phyloP scores from a whole-genome alignment of 2,329 filamentous ascomycete genomes.

The Fusarium armeniacum region DNA sequence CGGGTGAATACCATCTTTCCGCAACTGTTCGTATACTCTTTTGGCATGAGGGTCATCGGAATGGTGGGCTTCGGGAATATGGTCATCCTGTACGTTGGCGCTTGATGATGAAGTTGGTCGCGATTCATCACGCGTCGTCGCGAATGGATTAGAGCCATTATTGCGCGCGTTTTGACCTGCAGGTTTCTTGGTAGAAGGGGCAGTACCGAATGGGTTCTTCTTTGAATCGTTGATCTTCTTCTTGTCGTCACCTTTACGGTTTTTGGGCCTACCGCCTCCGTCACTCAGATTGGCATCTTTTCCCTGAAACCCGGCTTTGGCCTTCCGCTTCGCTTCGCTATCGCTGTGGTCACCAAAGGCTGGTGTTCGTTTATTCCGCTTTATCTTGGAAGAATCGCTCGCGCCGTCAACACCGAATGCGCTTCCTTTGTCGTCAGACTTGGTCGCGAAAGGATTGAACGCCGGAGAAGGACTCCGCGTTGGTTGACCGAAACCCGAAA shows the following conservation, averaged over 20 bases:
- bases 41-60: conserved; percentile 60
- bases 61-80: conserved; percentile 40
- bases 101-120: conserved; percentile 49
- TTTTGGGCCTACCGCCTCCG: conserved; percentile 43
- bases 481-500: conserved; percentile 56
- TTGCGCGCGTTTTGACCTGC: conserved; percentile 31
- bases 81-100: conserved; percentile 41
- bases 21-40: conserved; percentile 66
- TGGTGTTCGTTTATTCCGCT: conserved; percentile 48
- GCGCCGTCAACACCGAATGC: conserved; percentile 54
- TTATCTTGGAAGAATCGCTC: conserved; percentile 48
- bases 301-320: conserved; percentile 49
- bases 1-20: conserved; percentile 67
- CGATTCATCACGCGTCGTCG: conserved; percentile 39
- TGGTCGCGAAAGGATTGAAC: conserved; percentile 55
- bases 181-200: conserved; percentile 32
- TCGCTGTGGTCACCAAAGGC: conserved; percentile 50
- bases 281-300: conserved; percentile 49
- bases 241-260: conserved; percentile 46
- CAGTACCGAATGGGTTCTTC: conserved; percentile 35
- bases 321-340: conserved; percentile 47
- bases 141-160: conserved; percentile 42
- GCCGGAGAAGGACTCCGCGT: conserved; percentile 54
- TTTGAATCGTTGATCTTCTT: conserved; percentile 46
- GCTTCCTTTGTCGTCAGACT: conserved; percentile 43